Base-by-base conservation (phyloP, 495 filamentous ascomycete genomes). In the Symbiotaphrina buchneri region DNA sequence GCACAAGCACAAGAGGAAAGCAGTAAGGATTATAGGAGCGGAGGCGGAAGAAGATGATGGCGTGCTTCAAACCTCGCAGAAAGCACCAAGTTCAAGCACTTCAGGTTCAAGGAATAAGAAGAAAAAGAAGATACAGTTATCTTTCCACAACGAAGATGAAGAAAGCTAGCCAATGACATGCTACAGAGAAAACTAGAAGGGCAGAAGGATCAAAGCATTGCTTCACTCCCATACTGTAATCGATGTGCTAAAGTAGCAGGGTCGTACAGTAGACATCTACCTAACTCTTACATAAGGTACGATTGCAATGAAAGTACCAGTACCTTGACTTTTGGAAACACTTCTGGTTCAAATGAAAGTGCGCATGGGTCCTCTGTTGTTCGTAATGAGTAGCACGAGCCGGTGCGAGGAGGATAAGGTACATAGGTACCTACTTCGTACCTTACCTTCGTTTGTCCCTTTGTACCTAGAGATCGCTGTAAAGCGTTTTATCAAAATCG, bases 91-190 rank as follows among this genome's bases (percentile, higher is more conserved):
- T 25, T 13, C 22, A 10, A 24, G 10, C 10, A 35, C 18, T 25
- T 16, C 18, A 24, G 33, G 6, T 13, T n/a, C 10, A 8, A 40
- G 20, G 23, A 28, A 35, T 11, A 25, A 23, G 11, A 41, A 28
- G 20, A 21, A 17, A 16, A 41, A 41, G 30, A 34, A 33, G 23
- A 23, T 39, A 10, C 31, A 39, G 24, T 27, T 41, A 6, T 41
- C 38, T 2, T 41, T 41, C 23, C 21, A 39, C 18, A 30, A 33
- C 6, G 35, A 27, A 8, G 18, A 38, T 1, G 18, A 23, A 16
- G n/a, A 8, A 10, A n/a, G n/a, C 7, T 21, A 21, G 21, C 6
- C 30, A 32, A 23, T 3, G 2, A 20, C 21, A 18, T 15, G 23
- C 22, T 22, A 30, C 17, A 25, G 8, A 25, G 8, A n/a, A n/a